Percentiles rank a stretch among this genome's conserved stretches.
phyloP scores from a whole-genome alignment of 1,139 yeast species.

The Nakaseomyces bracarensis region DNA sequence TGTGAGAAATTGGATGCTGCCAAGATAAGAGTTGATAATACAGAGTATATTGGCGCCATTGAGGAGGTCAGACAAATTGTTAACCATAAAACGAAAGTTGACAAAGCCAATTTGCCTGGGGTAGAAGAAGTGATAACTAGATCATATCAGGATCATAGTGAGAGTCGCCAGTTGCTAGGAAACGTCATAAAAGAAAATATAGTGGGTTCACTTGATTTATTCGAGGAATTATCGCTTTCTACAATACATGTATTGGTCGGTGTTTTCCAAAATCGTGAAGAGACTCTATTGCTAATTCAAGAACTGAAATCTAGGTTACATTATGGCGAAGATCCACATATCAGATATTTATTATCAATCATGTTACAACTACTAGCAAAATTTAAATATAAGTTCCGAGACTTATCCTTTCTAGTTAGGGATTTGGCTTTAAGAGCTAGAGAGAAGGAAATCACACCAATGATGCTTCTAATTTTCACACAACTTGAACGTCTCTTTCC shows the following conservation, averaged over 20 bases:
- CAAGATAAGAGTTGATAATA: slow-evolving; percentile 7
- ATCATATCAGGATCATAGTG: slow-evolving; percentile 26
- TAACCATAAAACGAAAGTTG: background rate
- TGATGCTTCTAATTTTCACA: slow-evolving; percentile 20
- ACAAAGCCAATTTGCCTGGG: slow-evolving; percentile 5
- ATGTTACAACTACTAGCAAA: slow-evolving; percentile 21
- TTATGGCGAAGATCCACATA: slow-evolving; percentile 17
- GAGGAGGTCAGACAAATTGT: slow-evolving; percentile 7
- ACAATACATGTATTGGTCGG: slow-evolving; percentile 22
- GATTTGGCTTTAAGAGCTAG: slow-evolving; percentile 20
- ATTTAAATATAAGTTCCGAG: slow-evolving; percentile 18
- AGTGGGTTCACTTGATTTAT: slow-evolving; percentile 16
- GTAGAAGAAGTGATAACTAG: slow-evolving; percentile 22
- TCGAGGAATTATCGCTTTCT: slow-evolving; percentile 16
- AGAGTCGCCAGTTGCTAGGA: slow-evolving; percentile 17
- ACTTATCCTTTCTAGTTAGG: slow-evolving; percentile 20
- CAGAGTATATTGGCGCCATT: slow-evolving; percentile 9
- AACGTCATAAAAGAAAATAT: slow-evolving; percentile 14
- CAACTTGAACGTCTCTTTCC: slow-evolving; percentile 16
- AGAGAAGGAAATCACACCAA: slow-evolving; percentile 19
- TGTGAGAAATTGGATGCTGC: slow-evolving; percentile 5
- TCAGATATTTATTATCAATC: slow-evolving; percentile 17
- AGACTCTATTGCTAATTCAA: slow-evolving; percentile 15
- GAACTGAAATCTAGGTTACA: slow-evolving; percentile 20
- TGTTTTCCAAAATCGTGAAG: slow-evolving; percentile 16